These are phyloP conservation scores for Pythium grandisporangium DNA, from an alignment of 352 stramenopile genomes.

Conservation along the genomic window DNA sequence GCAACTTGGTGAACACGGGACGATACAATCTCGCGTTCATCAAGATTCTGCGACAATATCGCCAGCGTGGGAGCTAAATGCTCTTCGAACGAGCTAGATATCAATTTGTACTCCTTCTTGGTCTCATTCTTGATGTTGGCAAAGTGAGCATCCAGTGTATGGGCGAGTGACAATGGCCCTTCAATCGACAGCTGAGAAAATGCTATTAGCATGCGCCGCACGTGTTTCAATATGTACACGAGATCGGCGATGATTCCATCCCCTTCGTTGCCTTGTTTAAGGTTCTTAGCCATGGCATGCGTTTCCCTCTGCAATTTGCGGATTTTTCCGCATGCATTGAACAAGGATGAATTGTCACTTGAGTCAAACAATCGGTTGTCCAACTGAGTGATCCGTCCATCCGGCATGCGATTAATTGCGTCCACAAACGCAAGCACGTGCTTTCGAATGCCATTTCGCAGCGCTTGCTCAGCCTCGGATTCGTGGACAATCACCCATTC, in stretches of 20 bases:
- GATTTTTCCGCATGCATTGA: slow-evolving; percentile 1
- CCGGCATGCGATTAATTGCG: background rate
- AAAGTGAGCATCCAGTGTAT: background rate
- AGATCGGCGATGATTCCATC: background rate
- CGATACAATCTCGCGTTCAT: slow-evolving; percentile 27
- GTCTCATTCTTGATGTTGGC: too few species aligned
- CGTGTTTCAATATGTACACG: slow-evolving; percentile 4
- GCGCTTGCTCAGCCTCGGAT: slow-evolving; percentile 17
- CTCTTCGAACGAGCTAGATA: slow-evolving; percentile 14
- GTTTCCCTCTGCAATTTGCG: slow-evolving; percentile 8
- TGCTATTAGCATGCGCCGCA: slow-evolving; percentile 9
- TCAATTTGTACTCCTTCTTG: slow-evolving; percentile 4
- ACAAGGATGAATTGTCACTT: background rate
- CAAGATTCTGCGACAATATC: slow-evolving; percentile 16
- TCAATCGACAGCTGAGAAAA: slow-evolving; percentile 3
- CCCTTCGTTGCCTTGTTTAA: background rate
- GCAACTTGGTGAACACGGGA: slow-evolving; percentile 45
- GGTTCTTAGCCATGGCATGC: too few species aligned
- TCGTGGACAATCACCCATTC: slow-evolving; percentile 47
- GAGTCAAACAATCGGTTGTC: slow-evolving; percentile 1
- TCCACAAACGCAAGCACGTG: background rate
- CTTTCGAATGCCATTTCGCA: slow-evolving; percentile 8
- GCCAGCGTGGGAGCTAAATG: slow-evolving; percentile 22
- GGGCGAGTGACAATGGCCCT: background rate
- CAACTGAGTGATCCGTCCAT: background rate